These are phyloP conservation scores for Tolypocladium inflatum DNA, from an alignment of 2,329 filamentous ascomycete genomes.

Conservation along the genomic window DNA sequence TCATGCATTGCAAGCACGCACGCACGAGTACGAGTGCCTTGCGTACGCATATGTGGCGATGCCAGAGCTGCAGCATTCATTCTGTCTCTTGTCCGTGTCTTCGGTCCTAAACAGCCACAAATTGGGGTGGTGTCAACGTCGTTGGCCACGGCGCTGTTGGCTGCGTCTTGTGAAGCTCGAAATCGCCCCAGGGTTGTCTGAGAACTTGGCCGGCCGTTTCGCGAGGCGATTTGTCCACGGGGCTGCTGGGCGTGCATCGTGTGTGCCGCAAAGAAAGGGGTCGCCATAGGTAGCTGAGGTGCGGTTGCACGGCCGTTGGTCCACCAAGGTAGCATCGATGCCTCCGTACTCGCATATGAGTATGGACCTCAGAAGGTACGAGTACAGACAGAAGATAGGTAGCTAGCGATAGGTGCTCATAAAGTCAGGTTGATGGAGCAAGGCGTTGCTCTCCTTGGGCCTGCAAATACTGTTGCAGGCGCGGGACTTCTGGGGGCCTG, in stretches of 20 bases:
- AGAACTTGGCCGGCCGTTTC: not conserved
- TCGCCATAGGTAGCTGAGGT: not conserved
- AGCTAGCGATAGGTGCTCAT: not conserved
- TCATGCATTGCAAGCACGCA: not conserved
- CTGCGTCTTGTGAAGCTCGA: not conserved
- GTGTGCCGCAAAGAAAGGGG: not conserved
- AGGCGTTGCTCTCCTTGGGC: not conserved
- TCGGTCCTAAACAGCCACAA: not conserved
- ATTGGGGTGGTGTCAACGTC: not conserved
- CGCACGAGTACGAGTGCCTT: not conserved
- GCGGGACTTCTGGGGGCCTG: not conserved
- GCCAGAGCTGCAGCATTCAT: not conserved
- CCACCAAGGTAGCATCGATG: not conserved
- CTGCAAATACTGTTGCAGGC: not conserved
- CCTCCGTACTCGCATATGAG: not conserved
- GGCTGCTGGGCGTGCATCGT: not conserved
- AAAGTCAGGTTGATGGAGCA: not conserved
- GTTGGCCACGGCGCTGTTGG: not conserved
- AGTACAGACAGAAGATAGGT: not conserved
- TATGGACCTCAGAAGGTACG: too few species aligned
- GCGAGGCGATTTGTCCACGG: not conserved
- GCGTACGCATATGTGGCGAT: not conserved
- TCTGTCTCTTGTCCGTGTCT: not conserved
- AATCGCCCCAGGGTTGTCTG: not conserved
- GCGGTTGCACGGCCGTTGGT: not conserved